Evolutionary conservation across 306 rosid species (phyloP), one percentile per base, ranked within the genome.

Genomic region (Argentina anserina): DNA sequence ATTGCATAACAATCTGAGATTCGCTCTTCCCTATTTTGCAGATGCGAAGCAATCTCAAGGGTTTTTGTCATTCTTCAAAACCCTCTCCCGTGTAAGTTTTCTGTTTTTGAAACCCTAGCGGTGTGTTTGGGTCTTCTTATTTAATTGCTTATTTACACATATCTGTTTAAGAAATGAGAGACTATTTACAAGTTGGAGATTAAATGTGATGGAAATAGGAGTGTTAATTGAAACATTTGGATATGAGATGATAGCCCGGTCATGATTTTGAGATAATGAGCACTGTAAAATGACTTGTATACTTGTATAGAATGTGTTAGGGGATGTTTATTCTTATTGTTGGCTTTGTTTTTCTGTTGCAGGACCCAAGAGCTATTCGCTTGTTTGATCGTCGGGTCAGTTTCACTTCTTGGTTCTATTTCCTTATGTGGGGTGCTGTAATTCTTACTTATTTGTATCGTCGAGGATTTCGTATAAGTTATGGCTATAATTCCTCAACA

Each of bases 1-100:
- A 4, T 50, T 75, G 3, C 63, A 37, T 63, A 74, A 14, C 3
- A 40, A 52, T 74, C 49, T 43, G 25, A 10, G 49, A 41, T 70
- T 31, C 9, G 23, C n/a, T 67, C 17, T 4, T 34, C 65, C 31
- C 18, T 15, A 10, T 79, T 80, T 77, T 78, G 76, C 29, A 94
- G 99, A 94, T 83, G 88, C 95, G 31, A 91, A 87, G 82, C 97
- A 94, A 84, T 92, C 99, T 34, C 97, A 94, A 75, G 99, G 99
- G 78, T 94, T 94, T 84, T 84, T 94, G 1, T 87, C 96, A 2
- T 94, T 94, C 89, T 94, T 88, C 91, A 94, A 87, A 82, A 86
- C 88, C 87, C 85, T 94, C 62, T 81, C 96, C 25, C 79, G 74
- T 58, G 99, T 90, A 79, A 85, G 92, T 88, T 8, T 31, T 47